These are phyloP conservation scores for Fusarium kyushuense DNA, from an alignment of 2,329 filamentous ascomycete genomes.

Conservation along the genomic window DNA sequence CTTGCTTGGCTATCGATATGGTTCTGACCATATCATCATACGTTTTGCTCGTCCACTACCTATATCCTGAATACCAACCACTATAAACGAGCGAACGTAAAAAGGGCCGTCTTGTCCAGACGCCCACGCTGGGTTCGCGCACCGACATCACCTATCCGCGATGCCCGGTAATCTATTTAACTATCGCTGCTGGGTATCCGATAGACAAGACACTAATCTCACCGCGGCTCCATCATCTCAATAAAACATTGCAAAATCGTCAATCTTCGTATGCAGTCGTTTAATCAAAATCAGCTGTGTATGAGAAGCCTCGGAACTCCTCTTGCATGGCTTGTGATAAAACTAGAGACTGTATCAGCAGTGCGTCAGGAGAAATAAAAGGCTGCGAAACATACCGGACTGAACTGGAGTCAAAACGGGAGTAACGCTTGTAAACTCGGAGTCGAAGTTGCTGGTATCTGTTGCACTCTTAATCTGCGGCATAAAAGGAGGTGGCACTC, in stretches of 20 bases:
- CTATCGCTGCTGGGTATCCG: conserved; percentile 48
- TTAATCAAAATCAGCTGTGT: conserved; percentile 90
- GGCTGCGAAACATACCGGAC: conserved; percentile 77
- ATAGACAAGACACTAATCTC: conserved; percentile 47
- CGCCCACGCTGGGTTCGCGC: conserved; percentile 28
- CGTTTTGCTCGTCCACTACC: conserved; percentile 40
- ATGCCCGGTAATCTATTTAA: conserved; percentile 45
- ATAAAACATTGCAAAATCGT: conserved; percentile 43
- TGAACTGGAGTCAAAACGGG: conserved; percentile 97
- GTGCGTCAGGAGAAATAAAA: background rate
- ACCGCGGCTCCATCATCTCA: conserved; percentile 44
- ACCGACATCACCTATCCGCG: conserved; percentile 39
- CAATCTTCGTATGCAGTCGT: conserved; percentile 40
- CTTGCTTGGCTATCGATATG: conserved; percentile 34
- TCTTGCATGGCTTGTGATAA: conserved; percentile 99
- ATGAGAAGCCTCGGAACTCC: conserved; percentile 98
- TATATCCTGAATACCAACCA: conserved; percentile 39
- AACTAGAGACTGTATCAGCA: conserved; percentile 66
- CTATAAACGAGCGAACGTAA: conserved; percentile 39
- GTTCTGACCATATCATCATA: conserved; percentile 21
- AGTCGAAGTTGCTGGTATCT: conserved; percentile 99
- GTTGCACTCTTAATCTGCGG: conserved; percentile 91
- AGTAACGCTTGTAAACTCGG: conserved; percentile 97
- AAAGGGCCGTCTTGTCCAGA: conserved; percentile 20
- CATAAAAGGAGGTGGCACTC: conserved; percentile 87